phyloP scores from a whole-genome alignment of 176 grass and related monocot genomes.

The Carex myosuroides region DNA sequence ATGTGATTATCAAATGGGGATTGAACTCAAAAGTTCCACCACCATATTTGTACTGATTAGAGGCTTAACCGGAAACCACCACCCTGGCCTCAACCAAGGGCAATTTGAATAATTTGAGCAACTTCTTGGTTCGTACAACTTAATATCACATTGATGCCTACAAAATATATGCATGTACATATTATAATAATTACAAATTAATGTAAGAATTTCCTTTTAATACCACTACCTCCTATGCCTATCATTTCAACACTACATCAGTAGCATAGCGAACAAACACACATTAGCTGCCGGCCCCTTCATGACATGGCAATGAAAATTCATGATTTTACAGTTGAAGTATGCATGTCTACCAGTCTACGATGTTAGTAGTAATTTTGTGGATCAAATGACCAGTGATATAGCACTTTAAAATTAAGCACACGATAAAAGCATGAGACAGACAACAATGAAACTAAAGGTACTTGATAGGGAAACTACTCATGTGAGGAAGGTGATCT shows the following conservation, averaged over 20 bases:
- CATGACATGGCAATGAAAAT: not conserved
- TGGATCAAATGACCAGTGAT: not conserved
- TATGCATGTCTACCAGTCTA: not conserved
- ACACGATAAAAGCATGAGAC: not conserved
- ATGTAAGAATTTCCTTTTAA: not conserved
- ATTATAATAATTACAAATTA: not conserved
- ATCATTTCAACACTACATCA: not conserved
- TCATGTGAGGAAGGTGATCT: not conserved
- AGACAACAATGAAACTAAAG: not conserved
- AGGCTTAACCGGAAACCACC: too few relatives aligned
- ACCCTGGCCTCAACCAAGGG: too few relatives aligned
- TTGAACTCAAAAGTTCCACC: too few relatives aligned
- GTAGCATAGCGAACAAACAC: not conserved
- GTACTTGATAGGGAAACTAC: not conserved
- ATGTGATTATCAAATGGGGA: too few relatives aligned
- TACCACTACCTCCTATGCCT: not conserved
- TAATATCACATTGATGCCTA: not conserved
- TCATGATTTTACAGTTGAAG: not conserved
- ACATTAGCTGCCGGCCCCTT: not conserved
- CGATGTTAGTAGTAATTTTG: not conserved
- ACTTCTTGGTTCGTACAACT: not conserved
- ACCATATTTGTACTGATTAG: too few relatives aligned
- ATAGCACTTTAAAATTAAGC: not conserved
- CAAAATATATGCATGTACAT: not conserved
- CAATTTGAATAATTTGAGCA: too few relatives aligned